Conservation (phyloP, 2,329 filamentous ascomycete species). For the Stenocarpella maydis region DNA sequence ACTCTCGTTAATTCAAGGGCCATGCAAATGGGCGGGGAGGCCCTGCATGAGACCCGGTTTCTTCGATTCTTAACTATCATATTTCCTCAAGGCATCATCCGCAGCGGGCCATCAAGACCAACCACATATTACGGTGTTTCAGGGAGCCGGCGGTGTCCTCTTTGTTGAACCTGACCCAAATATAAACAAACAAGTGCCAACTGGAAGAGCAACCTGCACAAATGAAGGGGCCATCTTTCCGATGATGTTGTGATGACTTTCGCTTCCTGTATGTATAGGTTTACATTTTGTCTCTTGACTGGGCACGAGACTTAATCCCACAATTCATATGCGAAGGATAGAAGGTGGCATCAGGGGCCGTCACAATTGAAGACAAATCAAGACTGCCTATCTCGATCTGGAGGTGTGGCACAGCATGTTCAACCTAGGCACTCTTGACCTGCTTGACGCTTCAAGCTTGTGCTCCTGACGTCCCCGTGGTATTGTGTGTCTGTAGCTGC, state of each 20-base stretch:
- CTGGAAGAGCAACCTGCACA: slow-evolving; percentile 17
- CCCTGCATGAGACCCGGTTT: slow-evolving; percentile 19
- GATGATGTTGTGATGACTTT: slow-evolving; percentile 23
- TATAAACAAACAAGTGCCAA: slow-evolving; percentile 18
- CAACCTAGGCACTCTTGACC: neutral
- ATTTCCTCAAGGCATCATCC: slow-evolving; percentile 18
- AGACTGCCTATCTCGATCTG: neutral
- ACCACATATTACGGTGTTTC: slow-evolving; percentile 32
- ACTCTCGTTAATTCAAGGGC: slow-evolving; percentile 30
- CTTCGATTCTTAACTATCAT: slow-evolving; percentile 25
- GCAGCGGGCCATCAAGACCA: slow-evolving; percentile 18
- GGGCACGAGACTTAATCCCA: slow-evolving; percentile 13
- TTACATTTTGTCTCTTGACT: slow-evolving; percentile 26
- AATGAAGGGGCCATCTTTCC: slow-evolving; percentile 21
- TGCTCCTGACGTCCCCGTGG: neutral
- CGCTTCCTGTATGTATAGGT: slow-evolving; percentile 28
- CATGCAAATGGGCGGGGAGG: slow-evolving; percentile 9
- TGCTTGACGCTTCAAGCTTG: neutral
- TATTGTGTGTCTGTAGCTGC: neutral
- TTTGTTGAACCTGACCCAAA: slow-evolving; percentile 16
- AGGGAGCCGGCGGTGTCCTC: slow-evolving; percentile 22
- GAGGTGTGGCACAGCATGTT: neutral
- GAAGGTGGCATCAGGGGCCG: neutral
- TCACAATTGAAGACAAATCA: slow-evolving; percentile 4
- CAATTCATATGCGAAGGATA: slow-evolving; percentile 18